These are phyloP conservation scores for Dissoconium aciculare DNA, from an alignment of 2,329 filamentous ascomycete species.

Conservation along the genomic window DNA sequence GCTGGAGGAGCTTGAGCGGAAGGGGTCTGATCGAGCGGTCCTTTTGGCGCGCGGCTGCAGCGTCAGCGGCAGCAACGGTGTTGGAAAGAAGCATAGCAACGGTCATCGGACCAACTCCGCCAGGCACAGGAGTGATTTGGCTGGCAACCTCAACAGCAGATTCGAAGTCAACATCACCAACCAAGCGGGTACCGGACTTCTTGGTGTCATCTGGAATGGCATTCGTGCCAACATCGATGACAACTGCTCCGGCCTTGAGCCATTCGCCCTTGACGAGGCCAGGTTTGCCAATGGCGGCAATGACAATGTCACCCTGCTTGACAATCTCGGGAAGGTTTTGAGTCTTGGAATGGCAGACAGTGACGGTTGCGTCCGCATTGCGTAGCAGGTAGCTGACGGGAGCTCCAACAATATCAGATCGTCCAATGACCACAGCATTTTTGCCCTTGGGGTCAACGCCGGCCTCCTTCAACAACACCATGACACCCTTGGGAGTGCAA, in stretches of 20 bases:
- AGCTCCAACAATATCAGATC: slow-evolving; percentile 94
- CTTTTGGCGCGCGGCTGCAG: slow-evolving; percentile 72
- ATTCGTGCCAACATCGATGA: slow-evolving; percentile 97
- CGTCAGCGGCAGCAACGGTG: slow-evolving; percentile 70
- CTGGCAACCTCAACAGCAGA: slow-evolving; percentile 74
- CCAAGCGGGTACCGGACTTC: slow-evolving; percentile 82
- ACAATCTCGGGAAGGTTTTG: slow-evolving; percentile 56
- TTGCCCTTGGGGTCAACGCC: slow-evolving; percentile 77
- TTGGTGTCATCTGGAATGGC: slow-evolving; percentile 77
- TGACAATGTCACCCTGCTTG: slow-evolving; percentile 73
- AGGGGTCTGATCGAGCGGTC: slow-evolving; percentile 64
- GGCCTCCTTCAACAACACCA: slow-evolving; percentile 74
- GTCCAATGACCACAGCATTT: slow-evolving; percentile 82
- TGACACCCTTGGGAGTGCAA: slow-evolving; percentile 94
- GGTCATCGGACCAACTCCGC: slow-evolving; percentile 96
- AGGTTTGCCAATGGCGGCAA: slow-evolving; percentile 80
- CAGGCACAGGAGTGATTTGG: slow-evolving; percentile 87
- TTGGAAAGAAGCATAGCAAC: slow-evolving; percentile 97
- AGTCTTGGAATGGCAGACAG: slow-evolving; percentile 86
- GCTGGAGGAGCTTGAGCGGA: slow-evolving; percentile 61
- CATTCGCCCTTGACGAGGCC: slow-evolving; percentile 87
- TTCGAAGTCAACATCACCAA: slow-evolving; percentile 89
- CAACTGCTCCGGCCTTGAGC: slow-evolving; percentile 86
- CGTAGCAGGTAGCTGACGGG: slow-evolving; percentile 91
- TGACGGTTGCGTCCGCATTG: slow-evolving; percentile 92